Evolutionary conservation across 805 yeast genomes (phyloP).

Genomic region (Saturnispora galanensis): DNA sequence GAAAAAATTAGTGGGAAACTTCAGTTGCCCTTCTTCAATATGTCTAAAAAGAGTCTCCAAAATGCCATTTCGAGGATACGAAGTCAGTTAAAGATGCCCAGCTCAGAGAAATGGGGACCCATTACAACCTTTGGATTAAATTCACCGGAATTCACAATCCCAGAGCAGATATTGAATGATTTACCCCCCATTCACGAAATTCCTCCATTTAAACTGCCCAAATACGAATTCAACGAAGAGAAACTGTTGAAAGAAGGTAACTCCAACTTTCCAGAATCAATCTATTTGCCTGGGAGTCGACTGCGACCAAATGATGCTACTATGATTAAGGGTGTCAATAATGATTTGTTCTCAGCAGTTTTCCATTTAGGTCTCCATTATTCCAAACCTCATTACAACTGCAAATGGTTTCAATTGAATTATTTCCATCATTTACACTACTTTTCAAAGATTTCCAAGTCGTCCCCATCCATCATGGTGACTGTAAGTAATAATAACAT

Average conservation of each 20-base stretch:
- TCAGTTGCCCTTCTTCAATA: not conserved
- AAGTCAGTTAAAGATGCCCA: not conserved
- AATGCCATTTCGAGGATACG: not conserved
- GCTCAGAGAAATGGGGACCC: not conserved
- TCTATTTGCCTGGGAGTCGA: slow-evolving; percentile 9
- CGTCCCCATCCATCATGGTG: slow-evolving; percentile 23
- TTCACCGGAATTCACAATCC: not conserved
- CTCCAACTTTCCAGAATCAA: slow-evolving; percentile 12
- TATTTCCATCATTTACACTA: slow-evolving; percentile 19
- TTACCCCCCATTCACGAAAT: slow-evolving; percentile 3
- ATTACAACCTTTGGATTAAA: not conserved
- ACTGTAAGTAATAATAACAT: slow-evolving; percentile 32
- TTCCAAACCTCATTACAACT: slow-evolving; percentile 11
- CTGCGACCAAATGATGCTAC: slow-evolving; percentile 11
- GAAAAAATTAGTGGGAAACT: not conserved
- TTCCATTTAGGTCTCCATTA: slow-evolving; percentile 9
- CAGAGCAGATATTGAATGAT: not conserved
- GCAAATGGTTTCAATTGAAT: slow-evolving; percentile 17
- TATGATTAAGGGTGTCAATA: slow-evolving; percentile 19
- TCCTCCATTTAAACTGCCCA: slow-evolving; percentile 6
- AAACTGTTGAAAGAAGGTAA: slow-evolving; percentile 13
- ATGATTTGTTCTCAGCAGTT: slow-evolving; percentile 11
- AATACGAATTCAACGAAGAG: slow-evolving; percentile 7
- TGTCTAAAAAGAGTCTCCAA: not conserved
- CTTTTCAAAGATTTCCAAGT: slow-evolving; percentile 23